Percentiles rank a stretch among this genome's conserved stretches.
Conservation (phyloP, 2,329 filamentous ascomycete species). For the Ophiostoma novo-ulmi region DNA sequence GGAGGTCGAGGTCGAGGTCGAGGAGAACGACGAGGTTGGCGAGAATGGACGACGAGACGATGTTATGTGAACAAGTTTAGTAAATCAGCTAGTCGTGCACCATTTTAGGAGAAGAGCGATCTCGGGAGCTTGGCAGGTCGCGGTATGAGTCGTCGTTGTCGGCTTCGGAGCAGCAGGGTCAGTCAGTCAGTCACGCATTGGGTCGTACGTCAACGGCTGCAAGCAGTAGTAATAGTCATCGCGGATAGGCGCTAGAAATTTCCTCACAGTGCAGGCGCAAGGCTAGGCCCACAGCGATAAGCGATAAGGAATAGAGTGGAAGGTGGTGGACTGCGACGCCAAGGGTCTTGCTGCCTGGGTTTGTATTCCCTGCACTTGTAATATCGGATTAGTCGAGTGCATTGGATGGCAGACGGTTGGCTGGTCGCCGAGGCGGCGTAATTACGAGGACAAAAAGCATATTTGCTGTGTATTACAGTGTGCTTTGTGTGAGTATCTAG, state of each 20-base stretch:
- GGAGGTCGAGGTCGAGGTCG: slow-evolving; percentile 1
- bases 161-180: neutral
- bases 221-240: slow-evolving; percentile 1
- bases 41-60: neutral
- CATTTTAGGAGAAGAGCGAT: neutral
- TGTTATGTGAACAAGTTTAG: neutral
- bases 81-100: neutral
- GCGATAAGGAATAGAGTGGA: slow-evolving; percentile 16
- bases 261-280: slow-evolving; percentile 13
- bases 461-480: neutral
- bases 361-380: neutral
- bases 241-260: slow-evolving; percentile 21
- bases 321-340: neutral
- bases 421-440: neutral
- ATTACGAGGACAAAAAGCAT: neutral
- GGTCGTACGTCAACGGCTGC: neutral
- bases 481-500: neutral
- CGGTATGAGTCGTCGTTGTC: slow-evolving; percentile 4
- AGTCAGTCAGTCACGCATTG: neutral
- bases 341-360: too few species aligned
- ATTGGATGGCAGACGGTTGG: neutral
- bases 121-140: neutral
- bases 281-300: slow-evolving; percentile 19
- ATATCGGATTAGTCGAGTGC: too few species aligned
- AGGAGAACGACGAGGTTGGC: neutral